These are phyloP conservation scores for Populus hybrid DNA, from an alignment of 441 rosid species.

Conservation along the genomic window DNA sequence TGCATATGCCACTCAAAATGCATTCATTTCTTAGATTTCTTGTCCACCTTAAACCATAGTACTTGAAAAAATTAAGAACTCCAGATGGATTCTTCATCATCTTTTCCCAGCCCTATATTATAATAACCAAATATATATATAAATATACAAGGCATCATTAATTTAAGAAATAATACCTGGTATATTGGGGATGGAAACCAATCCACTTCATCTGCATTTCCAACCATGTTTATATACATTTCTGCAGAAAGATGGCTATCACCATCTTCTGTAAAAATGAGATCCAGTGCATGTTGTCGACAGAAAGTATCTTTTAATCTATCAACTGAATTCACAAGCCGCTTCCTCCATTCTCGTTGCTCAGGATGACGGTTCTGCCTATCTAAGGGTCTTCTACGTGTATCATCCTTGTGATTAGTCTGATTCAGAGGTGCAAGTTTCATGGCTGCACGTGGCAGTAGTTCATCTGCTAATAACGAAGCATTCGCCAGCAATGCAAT, in stretches of 20 bases:
- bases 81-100: not conserved
- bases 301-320: constrained; percentile 88
- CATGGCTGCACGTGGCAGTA: constrained; percentile 98
- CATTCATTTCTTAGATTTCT: not conserved
- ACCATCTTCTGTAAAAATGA: constrained; percentile 96
- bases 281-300: constrained; percentile 94
- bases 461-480: constrained; percentile 92
- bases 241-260: constrained; percentile 89
- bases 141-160: not conserved
- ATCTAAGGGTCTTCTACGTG: constrained; percentile 65
- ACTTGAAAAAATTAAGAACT: not conserved
- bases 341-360: constrained; percentile 98
- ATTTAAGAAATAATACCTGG: constrained; percentile 54
- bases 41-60: not conserved
- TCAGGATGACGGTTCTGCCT: constrained; percentile 97
- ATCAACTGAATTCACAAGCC: constrained; percentile 80
- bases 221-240: constrained; percentile 83
- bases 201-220: constrained; percentile 63
- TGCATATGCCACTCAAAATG: not conserved
- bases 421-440: constrained; percentile 75
- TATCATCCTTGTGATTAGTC: constrained; percentile 59
- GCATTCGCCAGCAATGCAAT: constrained; percentile 97
- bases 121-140: not conserved
- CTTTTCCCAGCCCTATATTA: too few relatives aligned
- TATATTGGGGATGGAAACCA: constrained; percentile 91